Base-by-base conservation (phyloP, 2,329 filamentous ascomycete species). In the Arthrocladium fulminans region DNA sequence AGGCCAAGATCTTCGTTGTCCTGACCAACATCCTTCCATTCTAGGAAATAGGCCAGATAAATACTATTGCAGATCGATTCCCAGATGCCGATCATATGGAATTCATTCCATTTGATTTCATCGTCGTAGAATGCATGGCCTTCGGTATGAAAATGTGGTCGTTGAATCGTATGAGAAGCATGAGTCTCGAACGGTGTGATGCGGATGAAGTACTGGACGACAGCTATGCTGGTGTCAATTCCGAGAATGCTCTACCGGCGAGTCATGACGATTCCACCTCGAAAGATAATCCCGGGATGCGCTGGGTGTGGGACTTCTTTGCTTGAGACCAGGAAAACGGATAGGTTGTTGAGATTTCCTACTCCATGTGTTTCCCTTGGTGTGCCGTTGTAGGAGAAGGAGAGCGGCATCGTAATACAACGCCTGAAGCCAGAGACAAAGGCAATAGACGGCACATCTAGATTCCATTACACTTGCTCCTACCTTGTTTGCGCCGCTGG, bases 11-110 rank as follows among this genome's bases (percentile, higher is more conserved):
- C 40, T 43, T 9, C n/a, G 40, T 43, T 43, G 24, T 43, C 25
- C 5, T 12, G 46, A 29, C 15, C 25, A 13, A 61, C 58, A 10
- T 53, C 51, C 24, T 42, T 48, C 51, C 51, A 53, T 10, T 37
- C 15, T 9, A 30, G 3, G 6, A 27, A 13, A 12, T 27, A 19
- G 27, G 51, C 50, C 12, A 43, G 15, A 3, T 39, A 40, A 30
- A n/a, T n/a, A n/a, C n/a, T n/a, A n/a, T n/a, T n/a, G n/a, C n/a
- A n/a, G n/a, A n/a, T n/a, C n/a, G n/a, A n/a, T n/a, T n/a, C n/a
- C n/a, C n/a, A n/a, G n/a, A n/a, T n/a, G n/a, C n/a, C n/a, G n/a
- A n/a, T n/a, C n/a, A n/a, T n/a, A n/a, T n/a, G n/a, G n/a, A n/a
- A n/a, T n/a, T n/a, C n/a, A n/a, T n/a, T 35, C 5, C 32, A 9